These are phyloP conservation scores for Apophysomyces variabilis DNA, from an alignment of 371 early-diverging fungal species.

Conservation along the genomic window DNA sequence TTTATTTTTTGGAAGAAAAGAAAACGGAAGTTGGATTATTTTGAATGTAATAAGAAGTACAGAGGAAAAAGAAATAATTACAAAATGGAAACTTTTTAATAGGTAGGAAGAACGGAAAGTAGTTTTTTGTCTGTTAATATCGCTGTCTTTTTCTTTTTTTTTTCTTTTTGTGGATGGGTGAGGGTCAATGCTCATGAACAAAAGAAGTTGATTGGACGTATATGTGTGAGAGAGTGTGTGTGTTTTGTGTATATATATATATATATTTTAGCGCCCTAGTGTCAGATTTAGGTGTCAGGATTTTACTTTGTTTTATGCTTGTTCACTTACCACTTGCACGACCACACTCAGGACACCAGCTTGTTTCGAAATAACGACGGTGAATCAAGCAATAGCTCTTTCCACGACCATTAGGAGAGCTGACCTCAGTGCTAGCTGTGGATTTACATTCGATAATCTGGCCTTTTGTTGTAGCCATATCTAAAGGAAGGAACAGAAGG, in stretches of 20 bases:
- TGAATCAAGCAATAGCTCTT: constrained; percentile 29
- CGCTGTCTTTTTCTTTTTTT: neutral
- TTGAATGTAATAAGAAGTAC: neutral
- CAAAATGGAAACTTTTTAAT: constrained; percentile 11
- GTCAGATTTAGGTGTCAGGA: neutral
- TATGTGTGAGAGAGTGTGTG: no score
- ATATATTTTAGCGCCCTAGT: constrained; percentile 6
- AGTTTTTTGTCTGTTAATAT: neutral
- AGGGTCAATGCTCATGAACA: no score
- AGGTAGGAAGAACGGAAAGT: neutral
- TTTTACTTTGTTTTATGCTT: neutral
- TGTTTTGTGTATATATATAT: no score
- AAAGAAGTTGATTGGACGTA: no score
- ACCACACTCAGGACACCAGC: constrained; percentile 29
- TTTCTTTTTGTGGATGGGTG: constrained; percentile 8
- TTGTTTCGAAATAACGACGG: constrained; percentile 29
- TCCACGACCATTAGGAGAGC: constrained; percentile 16
- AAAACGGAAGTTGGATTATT: neutral
- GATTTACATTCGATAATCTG: neutral
- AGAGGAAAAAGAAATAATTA: neutral
- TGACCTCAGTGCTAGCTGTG: constrained; percentile 7
- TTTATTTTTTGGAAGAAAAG: neutral
- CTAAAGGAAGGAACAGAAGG: neutral
- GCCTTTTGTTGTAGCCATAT: neutral
- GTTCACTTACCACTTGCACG: constrained; percentile 15